Percentiles rank a stretch among this genome's conserved stretches.
Evolutionary conservation across 768 basidiomycete species (phyloP).

Genomic region (Leccinum aurantiacum): DNA sequence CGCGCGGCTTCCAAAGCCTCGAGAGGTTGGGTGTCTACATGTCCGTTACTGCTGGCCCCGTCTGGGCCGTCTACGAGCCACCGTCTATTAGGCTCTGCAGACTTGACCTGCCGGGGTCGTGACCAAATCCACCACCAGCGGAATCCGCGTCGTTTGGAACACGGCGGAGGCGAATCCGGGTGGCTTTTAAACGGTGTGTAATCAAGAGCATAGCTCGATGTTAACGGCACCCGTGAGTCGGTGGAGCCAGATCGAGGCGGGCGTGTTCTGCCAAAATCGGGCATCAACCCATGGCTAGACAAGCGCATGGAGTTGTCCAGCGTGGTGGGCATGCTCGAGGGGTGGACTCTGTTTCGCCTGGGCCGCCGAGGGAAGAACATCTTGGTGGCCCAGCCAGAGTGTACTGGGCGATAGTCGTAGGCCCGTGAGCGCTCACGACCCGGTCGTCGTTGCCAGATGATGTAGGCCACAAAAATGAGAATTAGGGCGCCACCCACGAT

Average conservation of each 20-base stretch:
- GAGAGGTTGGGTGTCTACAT: slow-evolving; percentile 5
- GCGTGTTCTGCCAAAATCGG: slow-evolving; percentile 9
- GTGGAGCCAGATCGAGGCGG: slow-evolving; percentile 25
- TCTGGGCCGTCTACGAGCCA: slow-evolving; percentile 32
- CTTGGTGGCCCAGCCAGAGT: slow-evolving; percentile 14
- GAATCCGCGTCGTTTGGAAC: not conserved
- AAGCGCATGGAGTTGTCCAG: slow-evolving; percentile 25
- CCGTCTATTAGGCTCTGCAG: slow-evolving; percentile 17
- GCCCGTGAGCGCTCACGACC: slow-evolving; percentile 1
- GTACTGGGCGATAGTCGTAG: slow-evolving; percentile 15
- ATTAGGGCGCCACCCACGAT: slow-evolving; percentile 35
- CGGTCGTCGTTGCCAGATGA: slow-evolving; percentile 27
- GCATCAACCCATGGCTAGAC: not conserved
- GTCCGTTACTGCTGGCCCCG: slow-evolving; percentile 13
- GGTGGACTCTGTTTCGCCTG: slow-evolving; percentile 16
- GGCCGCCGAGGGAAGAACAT: slow-evolving; percentile 16
- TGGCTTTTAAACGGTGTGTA: slow-evolving; percentile 9
- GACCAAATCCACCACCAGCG: slow-evolving; percentile 29
- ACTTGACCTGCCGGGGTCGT: slow-evolving; percentile 27
- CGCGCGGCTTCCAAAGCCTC: slow-evolving; percentile 8
- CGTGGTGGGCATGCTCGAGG: slow-evolving; percentile 15
- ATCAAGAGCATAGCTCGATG: slow-evolving; percentile 3
- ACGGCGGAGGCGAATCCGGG: slow-evolving; percentile 6
- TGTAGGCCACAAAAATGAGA: slow-evolving; percentile 18
- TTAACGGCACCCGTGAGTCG: slow-evolving; percentile 31